These are phyloP conservation scores for Yarrowia osloensis DNA, from an alignment of 805 yeast genomes.

Conservation along the genomic window DNA sequence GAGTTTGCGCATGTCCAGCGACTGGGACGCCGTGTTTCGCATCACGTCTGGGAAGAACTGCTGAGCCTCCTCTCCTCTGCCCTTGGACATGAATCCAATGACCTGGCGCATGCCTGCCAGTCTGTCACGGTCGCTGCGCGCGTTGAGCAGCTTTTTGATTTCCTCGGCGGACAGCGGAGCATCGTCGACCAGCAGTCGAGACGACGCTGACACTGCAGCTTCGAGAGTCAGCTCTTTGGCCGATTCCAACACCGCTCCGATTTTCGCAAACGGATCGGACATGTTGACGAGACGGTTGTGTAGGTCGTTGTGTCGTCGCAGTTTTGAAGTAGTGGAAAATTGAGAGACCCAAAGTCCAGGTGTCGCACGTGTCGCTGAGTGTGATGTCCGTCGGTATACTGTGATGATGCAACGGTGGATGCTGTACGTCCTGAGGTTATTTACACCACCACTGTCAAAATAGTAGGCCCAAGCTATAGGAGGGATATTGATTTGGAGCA, in stretches of 20 bases:
- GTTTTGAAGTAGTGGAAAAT: background rate
- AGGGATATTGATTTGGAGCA: background rate
- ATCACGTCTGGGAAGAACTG: slow-evolving; percentile 81
- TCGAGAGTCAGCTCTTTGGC: slow-evolving; percentile 78
- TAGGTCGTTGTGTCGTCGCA: slow-evolving; percentile 4
- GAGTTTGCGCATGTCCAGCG: slow-evolving; percentile 66
- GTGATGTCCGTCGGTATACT: background rate
- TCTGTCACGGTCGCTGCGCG: slow-evolving; percentile 66
- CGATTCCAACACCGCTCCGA: slow-evolving; percentile 74
- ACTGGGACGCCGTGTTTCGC: slow-evolving; percentile 74
- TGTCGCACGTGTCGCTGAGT: background rate
- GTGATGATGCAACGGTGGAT: slow-evolving; percentile 11
- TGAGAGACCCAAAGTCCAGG: background rate
- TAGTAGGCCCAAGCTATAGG: background rate
- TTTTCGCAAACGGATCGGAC: slow-evolving; percentile 60
- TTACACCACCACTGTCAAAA: background rate
- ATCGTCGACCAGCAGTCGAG: slow-evolving; percentile 59
- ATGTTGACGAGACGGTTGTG: slow-evolving; percentile 38
- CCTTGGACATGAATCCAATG: slow-evolving; percentile 39
- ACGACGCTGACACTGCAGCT: slow-evolving; percentile 79
- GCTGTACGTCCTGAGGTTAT: slow-evolving; percentile 2
- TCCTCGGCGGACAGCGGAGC: slow-evolving; percentile 64
- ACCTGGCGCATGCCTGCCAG: slow-evolving; percentile 62
- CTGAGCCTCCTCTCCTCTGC: slow-evolving; percentile 46
- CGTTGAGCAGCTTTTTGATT: slow-evolving; percentile 63